Evolutionary conservation across 768 basidiomycete species (phyloP), one percentile per base, ranked within the genome.

Genomic region (Tylopilus subfusipes): DNA sequence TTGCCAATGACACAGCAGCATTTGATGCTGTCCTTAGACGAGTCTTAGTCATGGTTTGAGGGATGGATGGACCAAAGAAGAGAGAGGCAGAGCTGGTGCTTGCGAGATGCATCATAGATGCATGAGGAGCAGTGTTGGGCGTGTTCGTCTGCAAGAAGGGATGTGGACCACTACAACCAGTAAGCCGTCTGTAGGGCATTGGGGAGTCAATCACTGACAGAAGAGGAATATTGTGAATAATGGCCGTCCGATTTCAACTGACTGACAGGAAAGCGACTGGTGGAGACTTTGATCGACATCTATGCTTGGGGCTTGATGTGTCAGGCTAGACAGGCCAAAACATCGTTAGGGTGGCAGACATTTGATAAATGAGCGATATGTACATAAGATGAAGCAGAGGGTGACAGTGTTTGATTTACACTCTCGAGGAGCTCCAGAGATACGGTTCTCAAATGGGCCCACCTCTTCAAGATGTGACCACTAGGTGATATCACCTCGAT

Each of bases 401-500:
- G 76, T 36, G 83, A 80, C 27, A 75, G 64, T 1, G 77, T 74
- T 14, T 75, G 73, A 50, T 71, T 73, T 50, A 74, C 68, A 56
- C 78, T 78, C 66, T 84, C 79, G 18, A 82, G 74, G 43, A 88
- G 71, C 63, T 88, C 86, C 25, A 79, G 69, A 19, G 88, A 90
- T 18, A 89, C 75, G 2, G 87, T 88, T 48, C 87, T 77, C 27
- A 85, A 82, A 12, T 85, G 82, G 1, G 88, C 88, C 12, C 88
- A 81, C 51, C 88, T 78, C 69, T 91, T 90, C 36, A 76, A 79
- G 51, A 91, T 74, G 68, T 89, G 88, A 0, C 88, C 88, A 13
- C 86, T 86, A 3, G 88, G 88, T 0, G 88, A 90, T 54, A 90
- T 76, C 2, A 82, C 83, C 57, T 84, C 85, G 3, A 75, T 82